Evolutionary conservation across 768 basidiomycete genomes (phyloP).

Genomic region (Lactifluus rugatus): DNA sequence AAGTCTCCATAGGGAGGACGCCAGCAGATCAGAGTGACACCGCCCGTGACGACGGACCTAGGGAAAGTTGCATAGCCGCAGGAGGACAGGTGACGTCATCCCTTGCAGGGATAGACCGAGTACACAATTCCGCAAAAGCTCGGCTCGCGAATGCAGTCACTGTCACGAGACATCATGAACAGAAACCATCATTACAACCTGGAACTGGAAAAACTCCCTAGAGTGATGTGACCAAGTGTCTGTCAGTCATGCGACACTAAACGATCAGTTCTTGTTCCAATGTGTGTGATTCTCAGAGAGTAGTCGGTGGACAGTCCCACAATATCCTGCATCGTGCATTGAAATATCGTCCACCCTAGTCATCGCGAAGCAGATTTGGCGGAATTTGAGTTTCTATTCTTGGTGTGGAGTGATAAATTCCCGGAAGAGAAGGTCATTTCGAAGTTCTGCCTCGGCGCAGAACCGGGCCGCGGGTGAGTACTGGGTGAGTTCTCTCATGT

Average conservation of each 20-base stretch:
- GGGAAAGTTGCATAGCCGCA: background rate
- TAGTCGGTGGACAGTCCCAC: conserved; percentile 34
- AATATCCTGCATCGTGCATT: conserved; percentile 41
- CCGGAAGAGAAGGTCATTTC: background rate
- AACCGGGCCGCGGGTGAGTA: background rate
- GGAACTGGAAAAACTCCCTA: conserved; percentile 20
- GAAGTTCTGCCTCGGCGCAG: background rate
- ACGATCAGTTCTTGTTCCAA: background rate
- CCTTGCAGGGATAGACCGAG: conserved; percentile 27
- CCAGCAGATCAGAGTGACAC: conserved; percentile 56
- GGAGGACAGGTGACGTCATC: background rate
- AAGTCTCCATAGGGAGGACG: conserved; percentile 54
- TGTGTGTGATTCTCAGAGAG: background rate
- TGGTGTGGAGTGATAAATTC: background rate
- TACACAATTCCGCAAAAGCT: conserved; percentile 77
- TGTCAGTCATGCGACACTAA: background rate
- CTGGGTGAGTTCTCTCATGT: background rate
- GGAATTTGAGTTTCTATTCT: background rate
- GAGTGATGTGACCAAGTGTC: conserved; percentile 47
- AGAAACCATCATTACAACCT: background rate
- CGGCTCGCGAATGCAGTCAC: conserved; percentile 53
- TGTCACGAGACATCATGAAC: conserved; percentile 18
- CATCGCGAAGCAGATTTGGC: background rate
- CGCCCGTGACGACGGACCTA: conserved; percentile 42
- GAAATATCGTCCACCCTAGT: conserved; percentile 33